phyloP scores from a whole-genome alignment of 169 alveolate genomes.

The Plasmodium fragile region DNA sequence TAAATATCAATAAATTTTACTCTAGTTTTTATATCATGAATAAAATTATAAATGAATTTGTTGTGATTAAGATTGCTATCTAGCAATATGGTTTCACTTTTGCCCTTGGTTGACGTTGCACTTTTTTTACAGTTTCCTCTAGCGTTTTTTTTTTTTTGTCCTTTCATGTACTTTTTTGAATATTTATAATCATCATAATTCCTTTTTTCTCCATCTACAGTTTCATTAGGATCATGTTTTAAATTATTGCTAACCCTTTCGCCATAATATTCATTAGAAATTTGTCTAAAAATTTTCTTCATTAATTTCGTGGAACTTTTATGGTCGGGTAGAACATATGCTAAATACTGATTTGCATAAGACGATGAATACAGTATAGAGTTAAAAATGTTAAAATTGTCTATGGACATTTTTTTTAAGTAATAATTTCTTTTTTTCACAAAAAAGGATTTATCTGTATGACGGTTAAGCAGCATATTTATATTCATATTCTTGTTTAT shows the following conservation, averaged over 20 bases:
- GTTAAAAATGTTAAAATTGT: slow-evolving; percentile 66
- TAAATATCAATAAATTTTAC: slow-evolving; percentile 59
- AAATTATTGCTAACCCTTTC: slow-evolving; percentile 25
- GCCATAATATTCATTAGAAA: slow-evolving; percentile 20
- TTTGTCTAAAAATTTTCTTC: slow-evolving; percentile 39
- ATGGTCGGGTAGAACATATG: slow-evolving; percentile 56
- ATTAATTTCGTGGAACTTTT: slow-evolving; percentile 21
- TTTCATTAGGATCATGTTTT: slow-evolving; percentile 26
- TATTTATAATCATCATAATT: slow-evolving; percentile 35
- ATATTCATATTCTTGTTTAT: slow-evolving; percentile 58
- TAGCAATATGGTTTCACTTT: slow-evolving; percentile 23
- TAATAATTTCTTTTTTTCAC: slow-evolving; percentile 45
- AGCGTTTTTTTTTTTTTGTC: neutral
- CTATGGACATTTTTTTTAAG: slow-evolving; percentile 70
- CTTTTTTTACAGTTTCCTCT: slow-evolving; percentile 42
- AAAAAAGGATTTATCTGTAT: slow-evolving; percentile 51
- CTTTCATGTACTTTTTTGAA: slow-evolving; percentile 27
- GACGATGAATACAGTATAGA: slow-evolving; percentile 63
- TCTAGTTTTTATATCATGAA: slow-evolving; percentile 62
- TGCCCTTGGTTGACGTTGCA: slow-evolving; percentile 28
- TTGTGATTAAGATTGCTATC: slow-evolving; percentile 46
- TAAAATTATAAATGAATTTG: slow-evolving; percentile 67
- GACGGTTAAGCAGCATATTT: slow-evolving; percentile 34
- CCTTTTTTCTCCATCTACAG: slow-evolving; percentile 3
- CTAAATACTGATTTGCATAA: slow-evolving; percentile 66